A percentile compares a stretch with the other conserved stretches of the same genome.
Conservation (phyloP, 2,329 filamentous ascomycete species). For the Trichoderma asperellum region DNA sequence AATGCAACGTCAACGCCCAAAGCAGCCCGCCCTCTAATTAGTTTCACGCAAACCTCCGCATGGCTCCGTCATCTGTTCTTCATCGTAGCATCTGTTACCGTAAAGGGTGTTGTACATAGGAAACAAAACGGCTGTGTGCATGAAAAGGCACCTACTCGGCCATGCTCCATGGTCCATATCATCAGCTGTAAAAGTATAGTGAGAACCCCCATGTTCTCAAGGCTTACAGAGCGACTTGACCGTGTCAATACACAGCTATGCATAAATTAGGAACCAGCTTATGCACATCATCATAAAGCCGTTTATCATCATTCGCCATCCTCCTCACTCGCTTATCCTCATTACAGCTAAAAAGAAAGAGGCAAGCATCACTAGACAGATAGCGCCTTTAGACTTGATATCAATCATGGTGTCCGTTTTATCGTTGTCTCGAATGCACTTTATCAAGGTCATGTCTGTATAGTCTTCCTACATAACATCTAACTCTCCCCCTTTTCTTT, state of each 20-base stretch:
- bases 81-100: background rate
- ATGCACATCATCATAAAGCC: background rate
- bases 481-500: background rate
- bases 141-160: too few species aligned
- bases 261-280: slow-evolving; percentile 10
- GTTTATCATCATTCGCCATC: background rate
- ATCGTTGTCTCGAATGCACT: background rate
- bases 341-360: background rate
- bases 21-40: background rate
- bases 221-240: background rate
- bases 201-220: too few species aligned
- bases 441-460: background rate
- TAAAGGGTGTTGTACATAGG: background rate
- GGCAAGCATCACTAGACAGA: background rate
- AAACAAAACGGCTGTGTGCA: background rate
- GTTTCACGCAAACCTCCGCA: background rate
- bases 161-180: too few species aligned
- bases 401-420: slow-evolving; percentile 1
- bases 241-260: background rate
- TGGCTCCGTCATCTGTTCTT: slow-evolving; percentile 7
- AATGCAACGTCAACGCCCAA: background rate
- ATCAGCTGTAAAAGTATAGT: too few species aligned
- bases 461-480: background rate
- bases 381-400: background rate
- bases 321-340: background rate